A percentile compares a stretch with the other conserved stretches of the same genome.
These are phyloP conservation scores for Scedosporium apiospermum DNA, from an alignment of 2,329 filamentous ascomycete species.

Conservation along the genomic window DNA sequence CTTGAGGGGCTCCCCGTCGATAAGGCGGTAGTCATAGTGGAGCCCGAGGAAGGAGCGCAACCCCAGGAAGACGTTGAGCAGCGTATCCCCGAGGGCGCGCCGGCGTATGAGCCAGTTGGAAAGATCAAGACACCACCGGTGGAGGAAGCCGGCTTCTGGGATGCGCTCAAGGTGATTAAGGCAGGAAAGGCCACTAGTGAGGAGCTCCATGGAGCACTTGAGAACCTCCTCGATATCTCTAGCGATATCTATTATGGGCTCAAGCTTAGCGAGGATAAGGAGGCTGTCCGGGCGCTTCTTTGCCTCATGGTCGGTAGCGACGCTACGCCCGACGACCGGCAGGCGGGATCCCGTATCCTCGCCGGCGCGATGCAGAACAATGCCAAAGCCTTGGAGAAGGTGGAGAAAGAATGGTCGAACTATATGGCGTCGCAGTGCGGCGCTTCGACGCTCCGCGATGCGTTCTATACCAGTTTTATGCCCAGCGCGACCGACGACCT, in stretches of 20 bases:
- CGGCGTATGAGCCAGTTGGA: slow-evolving; percentile 36
- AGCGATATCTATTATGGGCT: slow-evolving; percentile 64
- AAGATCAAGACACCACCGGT: slow-evolving; percentile 8
- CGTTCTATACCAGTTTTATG: slow-evolving; percentile 32
- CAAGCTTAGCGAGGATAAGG: slow-evolving; percentile 47
- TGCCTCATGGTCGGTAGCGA: slow-evolving; percentile 37
- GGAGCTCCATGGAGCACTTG: slow-evolving; percentile 40
- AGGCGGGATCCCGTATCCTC: slow-evolving; percentile 47
- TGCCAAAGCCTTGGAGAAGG: slow-evolving; percentile 44
- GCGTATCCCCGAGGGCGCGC: slow-evolving; percentile 37
- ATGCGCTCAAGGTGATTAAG: slow-evolving; percentile 41
- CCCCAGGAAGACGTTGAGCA: slow-evolving; percentile 11
- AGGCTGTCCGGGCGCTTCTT: slow-evolving; percentile 44
- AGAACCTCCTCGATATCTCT: slow-evolving; percentile 51
- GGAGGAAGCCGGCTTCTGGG: slow-evolving; percentile 26
- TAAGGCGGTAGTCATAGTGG: slow-evolving; percentile 43
- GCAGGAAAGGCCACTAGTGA: slow-evolving; percentile 22
- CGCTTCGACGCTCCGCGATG: slow-evolving; percentile 21
- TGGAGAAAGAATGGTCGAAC: slow-evolving; percentile 36
- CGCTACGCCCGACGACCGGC: slow-evolving; percentile 32
- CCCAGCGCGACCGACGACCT: slow-evolving; percentile 13
- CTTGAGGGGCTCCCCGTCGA: slow-evolving; percentile 44
- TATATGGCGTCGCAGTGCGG: slow-evolving; percentile 30
- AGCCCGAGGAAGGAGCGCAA: slow-evolving; percentile 28
- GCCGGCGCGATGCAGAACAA: slow-evolving; percentile 56